Conservation (phyloP, 331 rosid species). For the Malus hybrid region DNA sequence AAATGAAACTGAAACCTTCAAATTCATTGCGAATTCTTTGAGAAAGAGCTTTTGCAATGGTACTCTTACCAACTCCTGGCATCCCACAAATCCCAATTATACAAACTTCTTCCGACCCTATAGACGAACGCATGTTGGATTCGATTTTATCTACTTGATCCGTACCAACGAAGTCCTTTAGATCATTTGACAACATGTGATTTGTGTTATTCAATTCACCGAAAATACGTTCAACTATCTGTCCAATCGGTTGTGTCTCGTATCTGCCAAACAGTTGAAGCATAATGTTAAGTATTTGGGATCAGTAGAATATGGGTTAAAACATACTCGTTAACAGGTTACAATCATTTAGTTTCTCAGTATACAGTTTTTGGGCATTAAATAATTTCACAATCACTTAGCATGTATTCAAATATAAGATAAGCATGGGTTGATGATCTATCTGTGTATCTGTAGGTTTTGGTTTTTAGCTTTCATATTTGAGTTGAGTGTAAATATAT, state of each 20-base stretch:
- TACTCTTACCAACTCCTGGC: constrained; percentile 21
- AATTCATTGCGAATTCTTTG: background rate
- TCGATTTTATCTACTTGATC: background rate
- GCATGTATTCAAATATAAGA: no score
- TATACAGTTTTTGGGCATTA: no score
- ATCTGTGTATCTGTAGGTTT: no score
- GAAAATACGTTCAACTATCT: background rate
- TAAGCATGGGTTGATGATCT: no score
- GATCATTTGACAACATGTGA: background rate
- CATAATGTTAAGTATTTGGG: background rate
- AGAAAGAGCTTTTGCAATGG: constrained; percentile 1
- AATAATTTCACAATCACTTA: no score
- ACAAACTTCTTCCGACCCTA: background rate
- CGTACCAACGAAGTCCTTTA: background rate
- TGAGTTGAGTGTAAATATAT: no score
- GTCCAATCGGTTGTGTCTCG: background rate
- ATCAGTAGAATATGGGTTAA: background rate
- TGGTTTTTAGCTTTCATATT: no score
- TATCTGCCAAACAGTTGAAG: background rate
- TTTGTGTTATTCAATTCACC: background rate
- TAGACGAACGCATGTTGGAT: background rate
- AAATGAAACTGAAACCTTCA: background rate
- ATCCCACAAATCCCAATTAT: constrained; percentile 19
- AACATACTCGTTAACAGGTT: no score
- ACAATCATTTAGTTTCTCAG: no score